Base-by-base conservation (phyloP, 1,284 basidiomycete species). In the Butyriboletus appendiculatus region DNA sequence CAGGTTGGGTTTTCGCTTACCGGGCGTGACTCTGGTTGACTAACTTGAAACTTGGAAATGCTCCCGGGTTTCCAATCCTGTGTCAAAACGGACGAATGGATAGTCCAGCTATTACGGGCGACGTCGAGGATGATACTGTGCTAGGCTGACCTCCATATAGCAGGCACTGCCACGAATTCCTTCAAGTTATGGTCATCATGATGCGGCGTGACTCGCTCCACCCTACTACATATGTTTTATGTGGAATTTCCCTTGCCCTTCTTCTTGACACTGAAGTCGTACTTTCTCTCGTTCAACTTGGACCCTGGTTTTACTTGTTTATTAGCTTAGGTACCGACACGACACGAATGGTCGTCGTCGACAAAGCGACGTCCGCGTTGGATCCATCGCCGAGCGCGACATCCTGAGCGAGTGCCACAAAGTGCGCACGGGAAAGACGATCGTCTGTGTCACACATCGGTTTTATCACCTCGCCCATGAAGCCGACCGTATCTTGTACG, bases 391-490 rank as follows among this genome's bases (percentile, higher is more conserved):
- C 2, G 81, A 83, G 63, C 69, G 71, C n/a, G 59, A 73, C 6
- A 67, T 87, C 16, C 81, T 86, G 58, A 69, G 75, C 7, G 72
- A 76, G 1, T 70, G 87, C 44, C 67, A 78, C 22, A 67, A 73
- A 16, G 67, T 70, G 35, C 73, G 82, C 11, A 69, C 73, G 7
- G 82, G 80, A 10, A 86, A 84, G 72, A 87, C 85, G 11, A 79
- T 86, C 75, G 65, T 88, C 1, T 82, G 86, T 58, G 82, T 86
- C 4, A 85, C 85, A 0, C 86, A 88, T 64, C 77, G 85, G 1
- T 88, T 88, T 59, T 82, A 84, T 3, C 82, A 82, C 60, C 73
- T 88, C 20, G 85, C 80, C 0, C 77, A 77, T 45, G 72, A 80
- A 40, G 85, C 84, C 0, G 85, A 88, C 63, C 61, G 78, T 6